These are phyloP conservation scores for Shiraia sp. DNA, from an alignment of 2,329 filamentous ascomycete genomes.

Conservation along the genomic window DNA sequence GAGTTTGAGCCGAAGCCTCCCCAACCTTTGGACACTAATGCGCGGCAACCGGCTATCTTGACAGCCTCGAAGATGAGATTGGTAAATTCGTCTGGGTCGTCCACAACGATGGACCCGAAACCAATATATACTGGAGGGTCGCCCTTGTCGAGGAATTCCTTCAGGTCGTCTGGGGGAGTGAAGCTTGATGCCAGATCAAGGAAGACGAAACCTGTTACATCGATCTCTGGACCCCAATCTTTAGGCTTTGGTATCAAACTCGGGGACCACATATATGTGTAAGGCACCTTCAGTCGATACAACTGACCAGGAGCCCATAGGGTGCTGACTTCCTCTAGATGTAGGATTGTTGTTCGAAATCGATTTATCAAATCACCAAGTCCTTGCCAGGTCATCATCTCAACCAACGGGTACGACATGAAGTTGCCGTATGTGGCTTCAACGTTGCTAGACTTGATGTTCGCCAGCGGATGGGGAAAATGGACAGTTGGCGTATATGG, in stretches of 20 bases:
- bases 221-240: slow-evolving; percentile 71
- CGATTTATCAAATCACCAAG: slow-evolving; percentile 77
- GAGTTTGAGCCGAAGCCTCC: slow-evolving; percentile 66
- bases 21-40: slow-evolving; percentile 76
- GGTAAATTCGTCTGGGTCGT: slow-evolving; percentile 70
- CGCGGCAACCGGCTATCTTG: slow-evolving; percentile 66
- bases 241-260: slow-evolving; percentile 67
- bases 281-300: slow-evolving; percentile 73
- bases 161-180: slow-evolving; percentile 60
- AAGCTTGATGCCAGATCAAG: slow-evolving; percentile 68
- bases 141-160: slow-evolving; percentile 40
- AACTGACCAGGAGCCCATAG: slow-evolving; percentile 76
- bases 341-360: slow-evolving; percentile 70
- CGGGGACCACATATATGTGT: slow-evolving; percentile 70
- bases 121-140: slow-evolving; percentile 72
- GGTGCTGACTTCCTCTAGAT: slow-evolving; percentile 73
- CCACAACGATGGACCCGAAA: slow-evolving; percentile 76
- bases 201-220: slow-evolving; percentile 79
- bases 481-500: slow-evolving; percentile 75
- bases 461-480: slow-evolving; percentile 78
- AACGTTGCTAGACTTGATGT: slow-evolving; percentile 72
- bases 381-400: slow-evolving; percentile 70
- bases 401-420: slow-evolving; percentile 78
- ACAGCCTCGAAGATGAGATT: slow-evolving; percentile 73
- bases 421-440: slow-evolving; percentile 77